Base-by-base conservation (phyloP, 1,284 basidiomycete genomes). In the Heimioporus retisporus region DNA sequence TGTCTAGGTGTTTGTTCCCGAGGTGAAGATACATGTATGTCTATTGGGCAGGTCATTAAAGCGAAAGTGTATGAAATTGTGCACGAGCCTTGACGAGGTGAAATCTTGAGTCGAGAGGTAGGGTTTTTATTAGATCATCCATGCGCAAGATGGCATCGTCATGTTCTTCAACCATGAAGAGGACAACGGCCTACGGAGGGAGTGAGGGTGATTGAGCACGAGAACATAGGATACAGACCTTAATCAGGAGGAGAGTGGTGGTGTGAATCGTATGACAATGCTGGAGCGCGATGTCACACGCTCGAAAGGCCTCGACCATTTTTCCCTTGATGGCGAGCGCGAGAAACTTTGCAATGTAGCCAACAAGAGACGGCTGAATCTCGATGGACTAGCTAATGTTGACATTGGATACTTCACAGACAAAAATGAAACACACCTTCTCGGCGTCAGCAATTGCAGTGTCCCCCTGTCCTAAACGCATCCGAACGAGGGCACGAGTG, bases 381-480 rank as follows among this genome's bases (percentile, higher is more conserved):
- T 40, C 16, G 11, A 69, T 35, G 10, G 68, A 65, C 67, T 59
- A 44, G 2, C 7, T 7, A 10, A 28, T 28, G 28, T 28, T 7
- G 6, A 42, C 53, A 48, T 25, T 16, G 50, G 8, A 28, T 28
- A 53, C 15, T 13, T 4, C 23, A 13, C 13, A 15, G 54, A n/a
- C 11, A 25, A 4, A 18, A 18, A 10, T 6, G 28, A 40, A 28
- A 23, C 14, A 2, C n/a, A 71, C 68, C 53, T 64, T 8, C 44
- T 61, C n/a, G 4, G 69, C 69, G 35, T 69, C 69, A 1, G 10
- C 18, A 19, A 71, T 43, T 1, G 68, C 68, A 4, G 21, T 53
- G 4, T 57, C 59, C 61, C 60, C 68, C 3, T 35, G n/a, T 42
- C 11, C 4, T 8, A 69, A 18, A 35, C 56, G 55, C 40, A 60